Conservation (phyloP, 2,329 filamentous ascomycete species). For the Drechslerella stenobrocha region DNA sequence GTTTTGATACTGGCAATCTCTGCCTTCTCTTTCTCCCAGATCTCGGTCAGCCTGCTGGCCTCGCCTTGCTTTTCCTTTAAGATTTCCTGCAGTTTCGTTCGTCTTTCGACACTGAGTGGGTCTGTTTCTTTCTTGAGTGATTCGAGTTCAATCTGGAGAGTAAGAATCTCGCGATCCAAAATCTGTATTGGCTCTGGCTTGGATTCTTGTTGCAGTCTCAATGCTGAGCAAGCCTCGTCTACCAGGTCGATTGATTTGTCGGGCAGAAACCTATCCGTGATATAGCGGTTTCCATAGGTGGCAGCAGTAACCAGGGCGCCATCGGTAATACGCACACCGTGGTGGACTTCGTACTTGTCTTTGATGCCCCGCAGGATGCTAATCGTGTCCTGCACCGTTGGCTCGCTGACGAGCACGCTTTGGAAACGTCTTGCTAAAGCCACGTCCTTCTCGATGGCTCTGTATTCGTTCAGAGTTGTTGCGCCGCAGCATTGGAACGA, state of each 20-base stretch:
- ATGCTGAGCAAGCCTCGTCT: slow-evolving; percentile 87
- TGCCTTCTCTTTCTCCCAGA: slow-evolving; percentile 85
- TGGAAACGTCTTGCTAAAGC: slow-evolving; percentile 91
- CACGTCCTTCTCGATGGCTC: slow-evolving; percentile 92
- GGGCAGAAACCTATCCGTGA: slow-evolving; percentile 91
- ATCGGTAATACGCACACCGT: slow-evolving; percentile 93
- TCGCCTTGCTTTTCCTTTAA: slow-evolving; percentile 77
- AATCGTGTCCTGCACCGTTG: slow-evolving; percentile 86
- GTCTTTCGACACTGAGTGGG: slow-evolving; percentile 80
- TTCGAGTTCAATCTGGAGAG: slow-evolving; percentile 93
- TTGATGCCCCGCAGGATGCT: slow-evolving; percentile 93
- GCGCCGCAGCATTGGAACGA: slow-evolving; percentile 95
- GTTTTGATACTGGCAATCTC: slow-evolving; percentile 87
- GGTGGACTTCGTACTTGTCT: slow-evolving; percentile 95
- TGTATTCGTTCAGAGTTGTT: slow-evolving; percentile 89
- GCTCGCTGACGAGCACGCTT: slow-evolving; percentile 89
- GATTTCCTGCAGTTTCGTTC: slow-evolving; percentile 79
- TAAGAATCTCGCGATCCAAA: slow-evolving; percentile 93
- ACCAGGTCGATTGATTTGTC: slow-evolving; percentile 98
- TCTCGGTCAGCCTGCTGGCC: slow-evolving; percentile 71
- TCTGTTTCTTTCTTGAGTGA: slow-evolving; percentile 93
- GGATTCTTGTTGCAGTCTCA: slow-evolving; percentile 91
- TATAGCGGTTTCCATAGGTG: slow-evolving; percentile 90
- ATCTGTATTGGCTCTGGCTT: slow-evolving; percentile 93
- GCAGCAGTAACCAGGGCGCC: slow-evolving; percentile 88